Base-by-base conservation (phyloP, 129 eudicot genomes). In the Glebionis coronaria region DNA sequence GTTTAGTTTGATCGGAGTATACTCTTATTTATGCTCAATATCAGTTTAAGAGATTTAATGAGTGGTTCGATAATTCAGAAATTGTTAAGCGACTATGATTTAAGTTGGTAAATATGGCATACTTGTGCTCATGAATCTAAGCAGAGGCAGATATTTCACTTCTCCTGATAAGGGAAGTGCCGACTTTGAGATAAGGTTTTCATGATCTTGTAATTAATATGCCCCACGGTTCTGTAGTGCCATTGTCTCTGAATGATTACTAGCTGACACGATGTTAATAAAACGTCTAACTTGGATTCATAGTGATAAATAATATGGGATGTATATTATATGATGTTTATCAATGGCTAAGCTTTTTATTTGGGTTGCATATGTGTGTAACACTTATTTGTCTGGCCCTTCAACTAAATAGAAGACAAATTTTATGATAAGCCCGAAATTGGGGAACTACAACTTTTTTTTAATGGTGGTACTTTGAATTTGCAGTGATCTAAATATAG, bases 401-500 rank as follows among this genome's bases (percentile, higher is more conserved):
- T 31, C 40, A 31, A 31, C 9, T 31, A 5, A 31, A 31, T 31
- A 31, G 42, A 35, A 35, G 42, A 35, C 42, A 35, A 35, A 6
- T 35, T 35, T 18, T 62, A 14, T 61, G 31, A 16, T 62, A 18
- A 40, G 19, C 44, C 51, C 10, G 9, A 16, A 18, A 62, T 40
- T 18, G 11, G 50, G 51, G 23, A 63, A 44, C 11, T 20, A 13
- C 12, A 28, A 42, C 63, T 68, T 68, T 7, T 35, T 35, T 35
- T 5, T 2, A 35, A 6, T 9, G 42, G 2, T 14, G 18, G 15
- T 10, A 13, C 61, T 51, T 61, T 19, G 69, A 52, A 12, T 44
- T 68, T 76, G 51, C 60, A 76, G 75, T 8, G 44, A 40, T 51
- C 19, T 68, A 7, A 49, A 61, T 76, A 61, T 3, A 68, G 67